A percentile compares a stretch with the other conserved stretches of the same genome.
Conservation (phyloP, 495 filamentous ascomycete species). For the Evernia prunastri region DNA sequence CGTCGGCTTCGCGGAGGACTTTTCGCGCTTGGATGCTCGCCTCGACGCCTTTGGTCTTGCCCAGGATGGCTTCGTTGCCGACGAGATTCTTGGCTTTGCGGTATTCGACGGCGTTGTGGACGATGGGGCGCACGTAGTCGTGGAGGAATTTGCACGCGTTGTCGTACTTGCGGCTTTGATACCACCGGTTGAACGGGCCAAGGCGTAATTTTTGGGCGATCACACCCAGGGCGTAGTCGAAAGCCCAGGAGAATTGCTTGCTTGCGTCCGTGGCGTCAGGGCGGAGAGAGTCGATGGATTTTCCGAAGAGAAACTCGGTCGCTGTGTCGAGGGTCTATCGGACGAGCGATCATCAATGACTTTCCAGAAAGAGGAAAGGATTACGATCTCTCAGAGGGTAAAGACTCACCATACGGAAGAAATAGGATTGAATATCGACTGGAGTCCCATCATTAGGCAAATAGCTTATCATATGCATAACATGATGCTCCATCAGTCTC, state of each 20-base stretch:
- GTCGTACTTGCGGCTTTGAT: neutral
- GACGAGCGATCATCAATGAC: conserved; percentile 21
- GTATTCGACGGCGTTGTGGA: neutral
- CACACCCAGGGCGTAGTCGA: conserved; percentile 26
- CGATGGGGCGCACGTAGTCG: conserved; percentile 15
- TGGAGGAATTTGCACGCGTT: conserved; percentile 3
- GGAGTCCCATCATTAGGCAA: conserved; percentile 43
- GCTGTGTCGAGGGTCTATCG: conserved; percentile 55
- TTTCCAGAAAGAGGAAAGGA: neutral
- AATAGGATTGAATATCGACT: conserved; percentile 57
- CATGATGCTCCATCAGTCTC: conserved; percentile 27
- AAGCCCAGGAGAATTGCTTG: conserved; percentile 37
- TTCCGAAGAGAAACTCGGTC: conserved; percentile 61
- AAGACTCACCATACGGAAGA: conserved; percentile 40
- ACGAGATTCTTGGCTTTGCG: neutral
- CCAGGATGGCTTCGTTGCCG: neutral
- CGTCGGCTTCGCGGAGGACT: conserved; percentile 9
- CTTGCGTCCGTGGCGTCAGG: conserved; percentile 9
- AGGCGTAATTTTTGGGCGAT: conserved; percentile 6
- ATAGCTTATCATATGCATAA: conserved; percentile 7
- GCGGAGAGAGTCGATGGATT: conserved; percentile 36
- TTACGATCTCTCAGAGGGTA: neutral
- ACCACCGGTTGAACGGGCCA: neutral
- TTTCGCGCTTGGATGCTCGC: neutral
- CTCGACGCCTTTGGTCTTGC: neutral